A percentile compares a stretch with the other conserved stretches of the same genome.
phyloP scores from a whole-genome alignment of 768 basidiomycete species.

The Paxillus ammoniavirescens region DNA sequence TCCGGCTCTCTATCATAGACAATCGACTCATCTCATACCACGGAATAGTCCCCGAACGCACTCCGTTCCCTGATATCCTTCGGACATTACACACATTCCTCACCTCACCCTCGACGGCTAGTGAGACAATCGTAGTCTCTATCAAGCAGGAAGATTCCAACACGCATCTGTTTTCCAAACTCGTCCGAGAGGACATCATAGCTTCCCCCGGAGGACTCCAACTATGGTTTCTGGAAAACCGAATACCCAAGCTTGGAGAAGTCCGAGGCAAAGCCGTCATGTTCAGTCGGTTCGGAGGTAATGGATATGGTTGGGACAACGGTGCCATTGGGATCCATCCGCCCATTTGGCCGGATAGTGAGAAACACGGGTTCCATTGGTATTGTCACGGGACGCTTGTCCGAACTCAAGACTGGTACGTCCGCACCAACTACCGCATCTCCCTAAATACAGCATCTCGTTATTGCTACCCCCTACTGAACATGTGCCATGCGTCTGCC shows the following conservation, averaged over 20 bases:
- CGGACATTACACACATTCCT: slow-evolving; percentile 62
- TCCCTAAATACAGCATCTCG: background rate
- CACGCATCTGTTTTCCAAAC: slow-evolving; percentile 52
- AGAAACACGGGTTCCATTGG: slow-evolving; percentile 74
- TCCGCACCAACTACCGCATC: background rate
- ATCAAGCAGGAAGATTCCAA: slow-evolving; percentile 85
- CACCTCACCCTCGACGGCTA: slow-evolving; percentile 48
- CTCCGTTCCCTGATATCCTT: slow-evolving; percentile 68
- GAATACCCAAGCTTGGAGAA: slow-evolving; percentile 78
- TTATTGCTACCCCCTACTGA: background rate
- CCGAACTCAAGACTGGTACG: slow-evolving; percentile 83
- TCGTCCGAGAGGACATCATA: slow-evolving; percentile 65
- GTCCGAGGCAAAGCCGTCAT: slow-evolving; percentile 83
- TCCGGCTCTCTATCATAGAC: slow-evolving; percentile 70
- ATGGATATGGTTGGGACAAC: slow-evolving; percentile 66
- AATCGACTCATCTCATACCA: slow-evolving; percentile 76
- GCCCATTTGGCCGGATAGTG: slow-evolving; percentile 79
- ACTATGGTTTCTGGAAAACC: slow-evolving; percentile 84
- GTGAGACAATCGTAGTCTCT: slow-evolving; percentile 81
- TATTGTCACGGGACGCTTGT: slow-evolving; percentile 66
- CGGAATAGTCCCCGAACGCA: slow-evolving; percentile 68
- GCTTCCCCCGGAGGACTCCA: slow-evolving; percentile 45
- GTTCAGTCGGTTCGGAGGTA: slow-evolving; percentile 81
- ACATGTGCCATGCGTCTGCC: background rate
- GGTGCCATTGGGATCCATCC: slow-evolving; percentile 88